Evolutionary conservation across 2,329 filamentous ascomycete species (phyloP), one percentile per base, ranked within the genome.

Genomic region (Ceratocystis harringtonii): DNA sequence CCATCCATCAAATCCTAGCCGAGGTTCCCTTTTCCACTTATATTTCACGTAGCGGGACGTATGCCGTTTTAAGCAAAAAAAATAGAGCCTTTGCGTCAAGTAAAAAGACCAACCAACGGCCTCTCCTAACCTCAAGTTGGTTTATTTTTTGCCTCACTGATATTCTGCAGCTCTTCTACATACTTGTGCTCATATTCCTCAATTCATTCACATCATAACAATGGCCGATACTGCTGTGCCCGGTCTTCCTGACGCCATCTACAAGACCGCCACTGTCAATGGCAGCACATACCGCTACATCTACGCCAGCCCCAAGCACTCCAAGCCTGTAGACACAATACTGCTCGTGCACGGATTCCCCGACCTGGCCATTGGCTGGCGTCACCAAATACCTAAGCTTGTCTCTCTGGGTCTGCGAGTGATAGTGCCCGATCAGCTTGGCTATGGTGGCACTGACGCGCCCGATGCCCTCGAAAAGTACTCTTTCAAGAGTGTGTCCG

Each of bases 281-380:
- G 85, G 84, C 66, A 79, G 80, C 68, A 87, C 77, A 36, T 92
- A 91, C 75, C 82, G 79, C 71, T 84, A 83, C 72, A 77, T 85
- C 66, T 73, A 84, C 36, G 80, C 78, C 55, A 77, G 80, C 84
- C 1, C 69, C 69, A 79, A 83, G 1, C 69, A 73, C 70, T 72
- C 73, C 57, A 72, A 74, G 52, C 76, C 76, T 43, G 70, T 75
- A 65, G 79, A 77, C 57, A 83, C 81, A 17, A 75, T 83, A 64
- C 74, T 84, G 67, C 76, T 81, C 10, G 25, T 89, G 72, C 88
- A 91, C 75, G 92, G 92, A 69, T 95, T 86, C 76, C 92, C 92
- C 0, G 91, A 96, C 75, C 76, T 94, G 19, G 83, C 84, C 7
- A 85, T 91, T 72, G 90, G 88, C 72, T 97, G 92, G 92, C 86